Conservation (phyloP, 805 yeast species). For the Clavispora fructus region DNA sequence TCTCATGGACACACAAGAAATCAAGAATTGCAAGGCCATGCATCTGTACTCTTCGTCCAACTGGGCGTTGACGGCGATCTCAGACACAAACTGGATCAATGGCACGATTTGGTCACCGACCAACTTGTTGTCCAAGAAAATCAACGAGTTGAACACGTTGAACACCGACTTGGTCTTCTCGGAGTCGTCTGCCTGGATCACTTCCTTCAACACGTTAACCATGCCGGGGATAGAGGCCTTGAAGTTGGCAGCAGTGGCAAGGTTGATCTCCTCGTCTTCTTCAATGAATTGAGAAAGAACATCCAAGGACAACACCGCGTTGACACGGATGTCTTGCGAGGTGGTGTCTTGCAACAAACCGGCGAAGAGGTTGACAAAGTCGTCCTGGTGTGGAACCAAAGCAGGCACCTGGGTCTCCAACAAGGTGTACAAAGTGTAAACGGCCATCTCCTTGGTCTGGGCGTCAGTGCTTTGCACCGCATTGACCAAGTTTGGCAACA, state of each 20-base stretch:
- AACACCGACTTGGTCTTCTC: conserved; percentile 71
- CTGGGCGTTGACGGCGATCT: conserved; percentile 60
- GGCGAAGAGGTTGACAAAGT: conserved; percentile 67
- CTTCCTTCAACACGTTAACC: conserved; percentile 74
- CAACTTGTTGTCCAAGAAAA: conserved; percentile 70
- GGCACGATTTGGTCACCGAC: conserved; percentile 70
- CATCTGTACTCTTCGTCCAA: conserved; percentile 79
- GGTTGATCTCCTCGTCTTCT: conserved; percentile 45
- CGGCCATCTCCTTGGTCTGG: conserved; percentile 74
- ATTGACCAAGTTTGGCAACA: conserved; percentile 64
- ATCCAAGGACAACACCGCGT: conserved; percentile 77
- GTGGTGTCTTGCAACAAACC: conserved; percentile 57
- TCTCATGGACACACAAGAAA: conserved; percentile 72
- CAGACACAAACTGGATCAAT: conserved; percentile 67
- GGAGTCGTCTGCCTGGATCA: conserved; percentile 64
- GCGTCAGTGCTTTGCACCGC: conserved; percentile 46
- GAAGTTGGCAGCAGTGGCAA: conserved; percentile 48
- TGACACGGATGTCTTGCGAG: conserved; percentile 71
- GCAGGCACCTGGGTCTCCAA: conserved; percentile 65
- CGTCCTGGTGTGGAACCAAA: conserved; percentile 53
- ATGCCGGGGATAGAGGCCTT: conserved; percentile 68
- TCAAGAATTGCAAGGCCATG: conserved; percentile 79
- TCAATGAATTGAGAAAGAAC: conserved; percentile 64
- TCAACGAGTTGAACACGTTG: conserved; percentile 76
- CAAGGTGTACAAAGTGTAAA: conserved; percentile 70